A percentile compares a stretch with the other conserved stretches of the same genome.
These are phyloP conservation scores for Miscanthus sacchariflorus DNA, from an alignment of 202 grass and related monocot genomes.

Conservation along the genomic window DNA sequence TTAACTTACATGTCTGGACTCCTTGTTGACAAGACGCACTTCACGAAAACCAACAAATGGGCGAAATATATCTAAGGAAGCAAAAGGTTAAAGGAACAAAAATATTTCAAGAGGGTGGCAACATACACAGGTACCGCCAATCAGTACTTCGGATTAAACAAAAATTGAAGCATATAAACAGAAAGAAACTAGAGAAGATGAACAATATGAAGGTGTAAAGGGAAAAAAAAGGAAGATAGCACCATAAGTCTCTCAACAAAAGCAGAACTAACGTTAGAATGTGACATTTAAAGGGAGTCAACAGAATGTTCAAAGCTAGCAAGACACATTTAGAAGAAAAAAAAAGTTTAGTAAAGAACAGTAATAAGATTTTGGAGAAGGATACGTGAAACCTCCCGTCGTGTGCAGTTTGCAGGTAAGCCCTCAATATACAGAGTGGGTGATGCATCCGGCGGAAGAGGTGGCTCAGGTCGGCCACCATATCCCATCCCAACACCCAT, in stretches of 20 bases:
- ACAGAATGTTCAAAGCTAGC: background rate
- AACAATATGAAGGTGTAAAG: background rate
- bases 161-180: background rate
- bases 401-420: constrained; percentile 91
- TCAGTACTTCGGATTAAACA: background rate
- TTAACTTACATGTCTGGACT: constrained; percentile 88
- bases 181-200: background rate
- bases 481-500: constrained; percentile 63
- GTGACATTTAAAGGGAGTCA: background rate
- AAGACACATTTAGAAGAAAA: background rate
- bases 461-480: constrained; percentile 70
- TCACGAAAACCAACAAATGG: constrained; percentile 85
- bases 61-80: constrained; percentile 86
- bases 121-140: background rate
- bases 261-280: background rate
- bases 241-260: background rate
- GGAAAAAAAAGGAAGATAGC: background rate
- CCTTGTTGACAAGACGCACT: constrained; percentile 98
- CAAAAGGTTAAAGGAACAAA: constrained; percentile 72
- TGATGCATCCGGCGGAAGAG: constrained; percentile 92
- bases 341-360: background rate
- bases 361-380: constrained; percentile 39
- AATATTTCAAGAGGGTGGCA: background rate
- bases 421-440: constrained; percentile 93
- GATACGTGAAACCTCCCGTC: constrained; percentile 99